Evolutionary conservation across 208 protist genomes (phyloP), one percentile per base, ranked within the genome.

Genomic region (Leishmania arabica): DNA sequence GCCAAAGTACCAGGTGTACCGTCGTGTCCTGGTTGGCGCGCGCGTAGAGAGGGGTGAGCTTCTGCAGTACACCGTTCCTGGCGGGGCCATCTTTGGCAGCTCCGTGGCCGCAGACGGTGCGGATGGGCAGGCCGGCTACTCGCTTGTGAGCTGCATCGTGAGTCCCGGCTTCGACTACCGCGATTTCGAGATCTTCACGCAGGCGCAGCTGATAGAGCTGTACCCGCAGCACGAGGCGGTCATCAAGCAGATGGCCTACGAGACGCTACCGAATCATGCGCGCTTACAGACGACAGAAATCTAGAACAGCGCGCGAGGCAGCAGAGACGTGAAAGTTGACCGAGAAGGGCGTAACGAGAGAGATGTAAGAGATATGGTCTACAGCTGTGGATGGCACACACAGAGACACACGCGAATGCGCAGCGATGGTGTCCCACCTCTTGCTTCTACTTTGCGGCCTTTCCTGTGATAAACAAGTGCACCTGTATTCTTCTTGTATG

Each of bases 121-220:
- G 54, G 68, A 49, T 31, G 80, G 42, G 56, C 80, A 68, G 53
- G 73, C 31, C 1, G 87, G 87, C 37, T 92, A 86, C 82, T 80
- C 86, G 1, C 82, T 92, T 5, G 83, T 93, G 62, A 90, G 90
- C 72, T 93, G 90, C 79, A 71, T 88, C 54, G 86, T 90, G 40
- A 88, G 80, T 34, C 88, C 90, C 47, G 86, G 86, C 0, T 90
- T 91, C 74, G 81, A 89, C 60, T 89, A 79, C 69, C 64, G 19
- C 15, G 86, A 90, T 73, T 91, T 90, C 77, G 88, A 93, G 54
- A 73, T 93, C 6, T 91, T 92, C 77, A 93, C 88, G 51, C 86
- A 90, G 68, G 79, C 68, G 42, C 81, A 91, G 37, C 77, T 93
- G 56, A 81, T 90, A 75, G 47, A 71, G 24, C 37, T 90, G 24